Base-by-base conservation (phyloP, 768 basidiomycete species). In the Hypsizygus marmoreus region DNA sequence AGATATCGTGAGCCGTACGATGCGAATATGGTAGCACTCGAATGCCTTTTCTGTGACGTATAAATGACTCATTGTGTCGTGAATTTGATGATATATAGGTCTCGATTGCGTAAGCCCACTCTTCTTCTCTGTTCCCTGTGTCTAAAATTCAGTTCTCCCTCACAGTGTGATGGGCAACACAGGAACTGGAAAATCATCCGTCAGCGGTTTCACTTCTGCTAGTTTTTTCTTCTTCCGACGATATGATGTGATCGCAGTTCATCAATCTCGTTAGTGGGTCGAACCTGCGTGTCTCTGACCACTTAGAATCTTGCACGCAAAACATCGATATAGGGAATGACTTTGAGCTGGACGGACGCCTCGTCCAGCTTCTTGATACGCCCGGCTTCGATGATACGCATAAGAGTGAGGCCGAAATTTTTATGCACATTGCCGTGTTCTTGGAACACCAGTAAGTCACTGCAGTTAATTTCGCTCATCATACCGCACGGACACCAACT, bases 361-460 rank as follows among this genome's bases (percentile, higher is more conserved):
- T 3, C 14, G 20, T 42, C 29, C 14, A 24, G 13, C 50, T 74
- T 30, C 60, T 74, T 13, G 72, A 74, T 34, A 75, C 73, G 2
- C 72, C 74, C 0, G 72, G 72, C 8, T 74, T 74, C 28, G 72
- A 74, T 28, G 69, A 74, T 47, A 69, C 67, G 3, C 44, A 38
- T 9, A 59, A 58, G 28, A 67, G 57, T 22, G 70, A 69, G 13
- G 43, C 32, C 1, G 40, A 42, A 26, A 37, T 44, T 19, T 14
- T 44, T 4, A 32, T 34, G 12, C 14, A 34, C 13, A 44, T 44
- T 23, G 56, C 59, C 9, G 65, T 67, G 13, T 47, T 69, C 31
- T 54, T 71, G 39, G 65, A 62, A 43, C 56, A 64, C 50, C 69
- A 34, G 45, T 28, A 37, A 20, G 45, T 26, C n/a, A n/a, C n/a